Conservation (phyloP, 768 basidiomycete genomes). For the Leccinum subgranulosum region DNA sequence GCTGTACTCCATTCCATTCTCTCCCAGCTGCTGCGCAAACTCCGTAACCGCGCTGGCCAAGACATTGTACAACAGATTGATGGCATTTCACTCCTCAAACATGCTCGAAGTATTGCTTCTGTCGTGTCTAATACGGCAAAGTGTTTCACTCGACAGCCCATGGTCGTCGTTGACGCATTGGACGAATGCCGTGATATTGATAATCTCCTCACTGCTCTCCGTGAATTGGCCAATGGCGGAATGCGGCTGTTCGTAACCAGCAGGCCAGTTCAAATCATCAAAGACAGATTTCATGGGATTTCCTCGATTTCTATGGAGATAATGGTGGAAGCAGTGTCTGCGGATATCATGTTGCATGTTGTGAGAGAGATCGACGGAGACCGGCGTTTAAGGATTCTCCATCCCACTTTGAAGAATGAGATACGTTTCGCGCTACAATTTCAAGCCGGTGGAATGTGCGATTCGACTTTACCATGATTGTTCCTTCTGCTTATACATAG, state of each 20-base stretch:
- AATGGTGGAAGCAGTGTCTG: neutral
- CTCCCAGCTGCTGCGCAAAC: constrained; percentile 9
- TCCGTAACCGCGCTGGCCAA: neutral
- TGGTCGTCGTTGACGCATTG: constrained; percentile 16
- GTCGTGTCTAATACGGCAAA: neutral
- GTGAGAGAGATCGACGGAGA: constrained; percentile 1
- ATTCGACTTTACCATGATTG: neutral
- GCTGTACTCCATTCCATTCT: constrained; percentile 13
- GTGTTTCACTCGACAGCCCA: neutral
- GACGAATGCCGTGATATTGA: constrained; percentile 13
- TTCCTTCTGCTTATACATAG: neutral
- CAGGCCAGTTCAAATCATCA: constrained; percentile 8
- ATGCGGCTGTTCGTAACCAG: constrained; percentile 15
- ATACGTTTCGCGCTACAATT: neutral
- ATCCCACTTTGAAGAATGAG: neutral
- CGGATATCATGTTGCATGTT: constrained; percentile 12
- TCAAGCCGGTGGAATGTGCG: constrained; percentile 12
- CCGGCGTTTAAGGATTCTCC: neutral
- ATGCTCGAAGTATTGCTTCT: neutral
- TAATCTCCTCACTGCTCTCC: neutral
- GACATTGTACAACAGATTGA: neutral
- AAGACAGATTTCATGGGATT: neutral
- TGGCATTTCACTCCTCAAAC: neutral
- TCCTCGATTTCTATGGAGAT: constrained; percentile 8
- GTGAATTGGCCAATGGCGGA: neutral